Conservation (phyloP, 2,329 filamentous ascomycete species). For the Colletotrichum higginsianum region DNA sequence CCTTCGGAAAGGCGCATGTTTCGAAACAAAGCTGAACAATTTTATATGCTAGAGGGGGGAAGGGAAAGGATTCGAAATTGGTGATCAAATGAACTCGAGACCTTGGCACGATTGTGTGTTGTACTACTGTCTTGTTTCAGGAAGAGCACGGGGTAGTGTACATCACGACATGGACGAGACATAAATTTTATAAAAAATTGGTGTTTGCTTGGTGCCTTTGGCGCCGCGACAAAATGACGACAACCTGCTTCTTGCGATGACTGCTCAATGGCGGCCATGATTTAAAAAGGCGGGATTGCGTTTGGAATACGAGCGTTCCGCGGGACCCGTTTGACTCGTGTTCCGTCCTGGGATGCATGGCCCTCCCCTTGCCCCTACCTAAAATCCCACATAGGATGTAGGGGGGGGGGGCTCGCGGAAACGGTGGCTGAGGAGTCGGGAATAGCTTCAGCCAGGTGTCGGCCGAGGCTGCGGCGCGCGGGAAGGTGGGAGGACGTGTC, state of each 20-base stretch:
- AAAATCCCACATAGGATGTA: too few relatives aligned
- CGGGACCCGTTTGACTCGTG: background rate
- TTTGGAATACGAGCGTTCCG: background rate
- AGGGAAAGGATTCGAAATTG: background rate
- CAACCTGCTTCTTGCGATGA: background rate
- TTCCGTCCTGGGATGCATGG: background rate
- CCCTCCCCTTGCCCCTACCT: background rate
- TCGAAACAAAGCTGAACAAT: constrained; percentile 23
- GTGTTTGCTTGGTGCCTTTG: too few relatives aligned
- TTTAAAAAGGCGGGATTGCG: background rate
- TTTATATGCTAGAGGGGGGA: background rate
- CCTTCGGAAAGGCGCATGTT: constrained; percentile 22
- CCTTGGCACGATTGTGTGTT: background rate
- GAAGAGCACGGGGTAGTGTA: background rate
- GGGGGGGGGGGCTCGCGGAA: background rate
- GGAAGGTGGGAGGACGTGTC: constrained; percentile 23
- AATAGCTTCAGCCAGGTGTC: constrained; percentile 33
- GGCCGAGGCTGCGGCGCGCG: background rate
- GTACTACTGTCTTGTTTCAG: background rate
- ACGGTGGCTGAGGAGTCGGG: constrained; percentile 22
- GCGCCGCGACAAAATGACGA: background rate
- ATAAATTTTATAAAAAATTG: too few relatives aligned
- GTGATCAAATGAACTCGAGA: background rate
- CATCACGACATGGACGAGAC: too few relatives aligned
- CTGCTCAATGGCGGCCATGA: background rate